A percentile compares a stretch with the other conserved stretches of the same genome.
Conservation (phyloP, 345 rosid species). For the Passiflora organensis region DNA sequence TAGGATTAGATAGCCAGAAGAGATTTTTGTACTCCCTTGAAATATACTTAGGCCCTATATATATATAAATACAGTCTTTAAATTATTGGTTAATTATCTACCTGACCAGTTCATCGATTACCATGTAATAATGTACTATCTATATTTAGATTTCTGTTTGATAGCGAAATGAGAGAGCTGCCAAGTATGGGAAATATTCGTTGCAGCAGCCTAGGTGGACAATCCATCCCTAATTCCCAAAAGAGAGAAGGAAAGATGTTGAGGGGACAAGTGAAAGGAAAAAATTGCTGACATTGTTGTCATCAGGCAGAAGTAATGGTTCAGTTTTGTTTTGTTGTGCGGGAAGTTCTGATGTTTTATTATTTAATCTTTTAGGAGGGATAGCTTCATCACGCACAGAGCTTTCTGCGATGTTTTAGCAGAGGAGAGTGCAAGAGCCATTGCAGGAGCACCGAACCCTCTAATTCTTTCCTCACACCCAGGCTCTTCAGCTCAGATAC, state of each 20-base stretch:
- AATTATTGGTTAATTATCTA: no score
- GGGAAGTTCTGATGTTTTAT: constrained; percentile 1
- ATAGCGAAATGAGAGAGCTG: constrained; percentile 12
- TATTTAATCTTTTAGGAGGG: constrained; percentile 56
- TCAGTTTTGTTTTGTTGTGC: constrained; percentile 25
- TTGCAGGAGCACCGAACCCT: constrained; percentile 26
- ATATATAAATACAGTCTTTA: neutral
- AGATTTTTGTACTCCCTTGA: constrained; percentile 5
- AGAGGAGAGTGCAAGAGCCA: constrained; percentile 48
- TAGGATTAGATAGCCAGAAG: neutral
- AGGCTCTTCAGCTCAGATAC: constrained; percentile 18
- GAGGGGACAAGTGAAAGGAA: no score
- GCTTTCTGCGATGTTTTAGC: constrained; percentile 95
- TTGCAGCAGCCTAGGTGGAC: no score
- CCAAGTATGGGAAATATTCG: no score
- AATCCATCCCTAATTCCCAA: no score
- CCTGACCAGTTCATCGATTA: constrained; percentile 3
- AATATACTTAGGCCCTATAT: constrained; percentile 4
- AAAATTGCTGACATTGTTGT: neutral
- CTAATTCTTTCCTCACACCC: constrained; percentile 4
- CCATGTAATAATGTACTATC: constrained; percentile 4
- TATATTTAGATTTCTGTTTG: constrained; percentile 5
- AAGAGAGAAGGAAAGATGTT: neutral
- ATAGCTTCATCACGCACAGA: constrained; percentile 90
- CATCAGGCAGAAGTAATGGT: constrained; percentile 23